These are phyloP conservation scores for Pistacia vera DNA, from an alignment of 345 rosid species.

Conservation along the genomic window DNA sequence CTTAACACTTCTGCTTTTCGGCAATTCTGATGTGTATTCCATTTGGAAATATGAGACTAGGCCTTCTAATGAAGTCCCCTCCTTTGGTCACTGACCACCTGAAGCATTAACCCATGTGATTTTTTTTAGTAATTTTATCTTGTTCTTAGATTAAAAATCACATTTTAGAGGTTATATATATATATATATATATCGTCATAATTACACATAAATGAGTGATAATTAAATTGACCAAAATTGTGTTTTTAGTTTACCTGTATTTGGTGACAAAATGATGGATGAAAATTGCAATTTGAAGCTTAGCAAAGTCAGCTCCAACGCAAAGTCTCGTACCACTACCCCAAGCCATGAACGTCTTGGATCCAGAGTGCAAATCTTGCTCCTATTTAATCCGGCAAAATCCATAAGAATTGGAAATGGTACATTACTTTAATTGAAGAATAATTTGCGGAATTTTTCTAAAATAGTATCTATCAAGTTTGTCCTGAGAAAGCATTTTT, in stretches of 20 bases:
- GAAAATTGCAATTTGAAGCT: conserved; percentile 38
- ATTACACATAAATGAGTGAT: too few relatives aligned
- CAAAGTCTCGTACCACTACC: conserved; percentile 54
- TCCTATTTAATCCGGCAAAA: conserved; percentile 10
- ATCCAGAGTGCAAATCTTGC: conserved; percentile 30
- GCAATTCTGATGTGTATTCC: conserved; percentile 25
- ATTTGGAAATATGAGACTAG: conserved; percentile 20
- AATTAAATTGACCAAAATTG: too few relatives aligned
- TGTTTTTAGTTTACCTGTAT: conserved; percentile 22
- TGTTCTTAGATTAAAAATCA: too few relatives aligned
- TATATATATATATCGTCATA: too few relatives aligned
- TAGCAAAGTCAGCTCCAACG: conserved; percentile 47
- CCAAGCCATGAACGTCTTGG: conserved; percentile 49
- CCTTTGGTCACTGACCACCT: conserved; percentile 22
- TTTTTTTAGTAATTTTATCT: too few relatives aligned
- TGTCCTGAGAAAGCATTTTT: too few relatives aligned
- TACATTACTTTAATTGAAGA: too few relatives aligned
- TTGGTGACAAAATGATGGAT: conserved; percentile 36
- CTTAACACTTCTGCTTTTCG: background rate
- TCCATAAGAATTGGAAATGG: too few relatives aligned
- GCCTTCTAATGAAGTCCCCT: conserved; percentile 27
- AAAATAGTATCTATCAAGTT: too few relatives aligned
- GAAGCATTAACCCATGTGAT: background rate
- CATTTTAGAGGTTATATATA: too few relatives aligned
- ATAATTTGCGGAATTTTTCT: too few relatives aligned